A percentile compares a stretch with the other conserved stretches of the same genome.
phyloP scores from a whole-genome alignment of 75 land plant genomes.

The Sequoiadendron giganteum region DNA sequence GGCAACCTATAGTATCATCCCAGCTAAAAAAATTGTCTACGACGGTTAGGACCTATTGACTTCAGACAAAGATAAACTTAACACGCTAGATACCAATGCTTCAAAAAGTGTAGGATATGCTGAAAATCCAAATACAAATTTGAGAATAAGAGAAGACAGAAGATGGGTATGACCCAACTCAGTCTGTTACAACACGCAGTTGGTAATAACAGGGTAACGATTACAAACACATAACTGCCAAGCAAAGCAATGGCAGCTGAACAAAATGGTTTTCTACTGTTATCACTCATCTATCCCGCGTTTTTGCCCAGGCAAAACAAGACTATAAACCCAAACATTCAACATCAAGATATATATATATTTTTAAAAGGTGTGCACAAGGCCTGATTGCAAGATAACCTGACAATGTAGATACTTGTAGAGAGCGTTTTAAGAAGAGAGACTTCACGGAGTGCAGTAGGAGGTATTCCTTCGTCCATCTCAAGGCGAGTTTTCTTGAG shows the following conservation, averaged over 20 bases:
- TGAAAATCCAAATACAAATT: not conserved
- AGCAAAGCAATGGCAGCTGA: not conserved
- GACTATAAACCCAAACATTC: too few relatives aligned
- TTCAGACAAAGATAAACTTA: too few relatives aligned
- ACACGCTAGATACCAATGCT: not conserved
- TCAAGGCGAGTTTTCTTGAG: slow-evolving; percentile 79
- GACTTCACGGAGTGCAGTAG: slow-evolving; percentile 88
- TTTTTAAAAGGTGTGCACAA: too few relatives aligned
- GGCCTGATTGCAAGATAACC: slow-evolving; percentile 11
- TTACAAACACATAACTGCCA: not conserved
- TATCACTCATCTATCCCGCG: not conserved
- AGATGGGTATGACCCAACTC: not conserved
- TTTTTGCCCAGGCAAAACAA: too few relatives aligned
- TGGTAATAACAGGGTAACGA: not conserved
- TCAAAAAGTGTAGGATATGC: not conserved
- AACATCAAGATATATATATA: too few relatives aligned
- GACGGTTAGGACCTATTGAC: too few relatives aligned
- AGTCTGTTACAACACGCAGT: not conserved
- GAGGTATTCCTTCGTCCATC: slow-evolving; percentile 91
- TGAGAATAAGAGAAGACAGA: not conserved
- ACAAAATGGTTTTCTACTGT: not conserved
- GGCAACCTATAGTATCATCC: too few relatives aligned
- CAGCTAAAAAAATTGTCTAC: too few relatives aligned
- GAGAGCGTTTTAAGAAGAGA: slow-evolving; percentile 88
- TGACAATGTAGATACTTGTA: slow-evolving; percentile 65